A percentile compares a stretch with the other conserved stretches of the same genome.
phyloP scores from a whole-genome alignment of 2,329 filamentous ascomycete genomes.

The Ophiocordyceps camponoti-saundersi region DNA sequence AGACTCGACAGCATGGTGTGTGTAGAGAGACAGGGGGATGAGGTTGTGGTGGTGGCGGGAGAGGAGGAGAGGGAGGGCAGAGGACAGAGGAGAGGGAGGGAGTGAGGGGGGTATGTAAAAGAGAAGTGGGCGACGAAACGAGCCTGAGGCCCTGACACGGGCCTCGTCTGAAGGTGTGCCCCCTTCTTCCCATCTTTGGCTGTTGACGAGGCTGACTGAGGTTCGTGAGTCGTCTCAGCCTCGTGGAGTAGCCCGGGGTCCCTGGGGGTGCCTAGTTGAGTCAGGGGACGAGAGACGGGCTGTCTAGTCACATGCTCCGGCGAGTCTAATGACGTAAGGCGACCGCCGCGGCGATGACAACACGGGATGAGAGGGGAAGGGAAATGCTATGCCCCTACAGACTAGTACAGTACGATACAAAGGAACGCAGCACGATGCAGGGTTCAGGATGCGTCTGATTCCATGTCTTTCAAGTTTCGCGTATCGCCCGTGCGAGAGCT shows the following conservation, averaged over 20 bases:
- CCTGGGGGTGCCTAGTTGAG: neutral
- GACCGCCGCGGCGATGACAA: too few species aligned
- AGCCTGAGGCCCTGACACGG: neutral
- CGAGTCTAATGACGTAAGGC: neutral
- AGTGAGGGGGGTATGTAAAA: neutral
- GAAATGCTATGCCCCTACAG: too few species aligned
- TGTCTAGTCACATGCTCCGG: neutral
- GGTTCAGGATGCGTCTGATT: too few species aligned
- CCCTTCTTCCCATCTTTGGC: too few species aligned
- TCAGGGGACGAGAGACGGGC: neutral
- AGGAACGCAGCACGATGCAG: too few species aligned
- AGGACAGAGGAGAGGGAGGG: neutral
- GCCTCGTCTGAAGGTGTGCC: neutral
- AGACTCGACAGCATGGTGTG: slow-evolving; percentile 35
- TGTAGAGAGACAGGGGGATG: neutral
- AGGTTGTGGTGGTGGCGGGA: neutral
- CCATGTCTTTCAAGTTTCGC: too few species aligned
- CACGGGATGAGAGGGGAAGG: too few species aligned
- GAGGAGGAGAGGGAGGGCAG: neutral
- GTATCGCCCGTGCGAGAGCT: too few species aligned
- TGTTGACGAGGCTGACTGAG: neutral
- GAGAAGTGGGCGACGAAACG: neutral
- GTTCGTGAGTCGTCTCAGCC: neutral
- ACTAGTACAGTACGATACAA: too few species aligned
- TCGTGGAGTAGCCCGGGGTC: neutral